These are phyloP conservation scores for Cystoderma amianthinum DNA, from an alignment of 768 basidiomycete species.

Conservation along the genomic window DNA sequence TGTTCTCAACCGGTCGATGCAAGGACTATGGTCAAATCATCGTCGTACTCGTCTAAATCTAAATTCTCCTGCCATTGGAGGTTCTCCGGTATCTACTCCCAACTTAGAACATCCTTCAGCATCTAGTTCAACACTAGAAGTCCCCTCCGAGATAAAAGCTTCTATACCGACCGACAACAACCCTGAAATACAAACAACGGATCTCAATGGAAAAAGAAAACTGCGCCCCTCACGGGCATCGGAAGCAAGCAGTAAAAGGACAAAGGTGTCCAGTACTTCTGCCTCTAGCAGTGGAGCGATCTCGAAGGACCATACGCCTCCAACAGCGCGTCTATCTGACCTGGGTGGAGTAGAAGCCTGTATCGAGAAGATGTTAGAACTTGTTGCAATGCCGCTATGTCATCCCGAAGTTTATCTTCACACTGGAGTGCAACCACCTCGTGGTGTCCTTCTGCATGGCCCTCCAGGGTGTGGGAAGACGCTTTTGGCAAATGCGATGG, in stretches of 20 bases:
- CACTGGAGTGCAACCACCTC: slow-evolving; percentile 86
- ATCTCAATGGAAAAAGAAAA: slow-evolving; percentile 52
- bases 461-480: slow-evolving; percentile 99
- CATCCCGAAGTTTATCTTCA: slow-evolving; percentile 95
- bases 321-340: slow-evolving; percentile 70
- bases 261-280: slow-evolving; percentile 30
- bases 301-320: slow-evolving; percentile 66
- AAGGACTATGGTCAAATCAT: slow-evolving; percentile 70
- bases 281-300: slow-evolving; percentile 19
- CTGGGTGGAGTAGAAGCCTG: slow-evolving; percentile 84
- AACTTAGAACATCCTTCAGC: slow-evolving; percentile 14
- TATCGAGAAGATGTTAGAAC: slow-evolving; percentile 89
- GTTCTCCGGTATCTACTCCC: slow-evolving; percentile 15
- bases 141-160: slow-evolving; percentile 7
- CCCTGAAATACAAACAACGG: slow-evolving; percentile 5
- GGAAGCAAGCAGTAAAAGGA: slow-evolving; percentile 54
- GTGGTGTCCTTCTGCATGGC: slow-evolving; percentile 90
- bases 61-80: slow-evolving; percentile 34
- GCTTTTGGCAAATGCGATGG: slow-evolving; percentile 87
- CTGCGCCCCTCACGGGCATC: slow-evolving; percentile 41
- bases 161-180: slow-evolving; percentile 5
- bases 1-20: slow-evolving; percentile 72
- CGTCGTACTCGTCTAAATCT: slow-evolving; percentile 62
- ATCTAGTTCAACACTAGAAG: too few relatives aligned
- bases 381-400: slow-evolving; percentile 92